Evolutionary conservation across 768 basidiomycete species (phyloP).

Genomic region (Calvatia gigantea): DNA sequence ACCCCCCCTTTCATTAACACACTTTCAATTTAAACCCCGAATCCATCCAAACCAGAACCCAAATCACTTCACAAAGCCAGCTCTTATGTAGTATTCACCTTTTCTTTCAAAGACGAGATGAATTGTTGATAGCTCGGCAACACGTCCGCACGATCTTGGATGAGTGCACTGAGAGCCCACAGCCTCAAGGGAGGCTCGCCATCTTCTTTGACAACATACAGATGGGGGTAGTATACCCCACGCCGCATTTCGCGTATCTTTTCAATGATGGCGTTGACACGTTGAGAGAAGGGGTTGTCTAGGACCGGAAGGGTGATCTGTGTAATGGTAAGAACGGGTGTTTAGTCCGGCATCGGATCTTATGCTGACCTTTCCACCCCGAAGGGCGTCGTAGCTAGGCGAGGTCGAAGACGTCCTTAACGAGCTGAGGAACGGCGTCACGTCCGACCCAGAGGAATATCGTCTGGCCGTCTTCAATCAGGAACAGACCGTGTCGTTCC

Average conservation of each 20-base stretch:
- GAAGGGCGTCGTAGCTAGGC: conserved; percentile 81
- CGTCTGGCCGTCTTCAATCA: conserved; percentile 97
- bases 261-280: conserved; percentile 89
- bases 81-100: conserved; percentile 46
- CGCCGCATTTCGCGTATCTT: conserved; percentile 94
- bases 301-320: conserved; percentile 86
- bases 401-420: conserved; percentile 94
- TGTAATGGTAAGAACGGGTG: background rate
- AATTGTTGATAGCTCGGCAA: conserved; percentile 97
- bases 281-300: conserved; percentile 94
- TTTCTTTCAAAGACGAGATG: conserved; percentile 85
- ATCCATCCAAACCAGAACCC: background rate
- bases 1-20: too few species aligned
- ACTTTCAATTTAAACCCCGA: too few species aligned
- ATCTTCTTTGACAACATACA: conserved; percentile 97
- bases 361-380: conserved; percentile 82
- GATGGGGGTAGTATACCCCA: conserved; percentile 88
- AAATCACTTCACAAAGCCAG: background rate
- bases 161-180: conserved; percentile 92
- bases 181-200: conserved; percentile 91
- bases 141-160: conserved; percentile 95
- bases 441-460: conserved; percentile 99
- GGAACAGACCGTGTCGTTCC: conserved; percentile 91
- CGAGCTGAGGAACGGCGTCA: conserved; percentile 93
- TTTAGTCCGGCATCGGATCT: background rate